phyloP scores from a whole-genome alignment of 176 grass and related monocot species.

The Phyllostachys edulis region DNA sequence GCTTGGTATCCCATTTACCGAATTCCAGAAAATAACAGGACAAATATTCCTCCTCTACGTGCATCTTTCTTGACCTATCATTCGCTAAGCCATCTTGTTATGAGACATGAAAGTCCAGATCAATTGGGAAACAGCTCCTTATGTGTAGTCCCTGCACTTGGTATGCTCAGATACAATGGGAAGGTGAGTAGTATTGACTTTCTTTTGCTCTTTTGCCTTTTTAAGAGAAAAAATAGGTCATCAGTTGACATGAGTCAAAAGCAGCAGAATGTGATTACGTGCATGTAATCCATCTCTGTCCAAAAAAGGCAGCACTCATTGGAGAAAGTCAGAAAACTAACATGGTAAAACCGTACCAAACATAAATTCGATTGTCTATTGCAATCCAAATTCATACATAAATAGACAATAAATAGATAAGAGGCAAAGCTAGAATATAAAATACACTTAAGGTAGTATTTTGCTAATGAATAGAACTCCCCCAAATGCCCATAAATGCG shows the following conservation, averaged over 20 bases:
- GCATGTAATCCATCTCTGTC: background rate
- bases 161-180: slow-evolving; percentile 21
- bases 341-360: too few relatives aligned
- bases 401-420: too few relatives aligned
- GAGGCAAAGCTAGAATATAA: too few relatives aligned
- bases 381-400: too few relatives aligned
- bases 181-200: background rate
- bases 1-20: slow-evolving; percentile 16
- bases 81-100: slow-evolving; percentile 5
- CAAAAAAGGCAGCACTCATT: background rate
- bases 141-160: slow-evolving; percentile 23
- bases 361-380: too few relatives aligned
- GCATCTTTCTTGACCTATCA: slow-evolving; percentile 19
- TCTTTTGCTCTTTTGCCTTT: background rate
- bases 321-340: too few relatives aligned
- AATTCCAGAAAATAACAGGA: slow-evolving; percentile 26
- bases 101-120: background rate
- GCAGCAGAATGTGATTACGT: background rate
- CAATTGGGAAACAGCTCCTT: slow-evolving; percentile 11
- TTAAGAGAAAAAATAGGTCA: background rate
- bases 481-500: too few relatives aligned
- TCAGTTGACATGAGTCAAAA: background rate
- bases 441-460: too few relatives aligned
- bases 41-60: background rate
- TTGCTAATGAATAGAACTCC: too few relatives aligned